Percentiles rank a stretch among this genome's conserved stretches.
phyloP scores from a whole-genome alignment of 1,284 basidiomycete species.

The Anthracocystis panici-leucophaei region DNA sequence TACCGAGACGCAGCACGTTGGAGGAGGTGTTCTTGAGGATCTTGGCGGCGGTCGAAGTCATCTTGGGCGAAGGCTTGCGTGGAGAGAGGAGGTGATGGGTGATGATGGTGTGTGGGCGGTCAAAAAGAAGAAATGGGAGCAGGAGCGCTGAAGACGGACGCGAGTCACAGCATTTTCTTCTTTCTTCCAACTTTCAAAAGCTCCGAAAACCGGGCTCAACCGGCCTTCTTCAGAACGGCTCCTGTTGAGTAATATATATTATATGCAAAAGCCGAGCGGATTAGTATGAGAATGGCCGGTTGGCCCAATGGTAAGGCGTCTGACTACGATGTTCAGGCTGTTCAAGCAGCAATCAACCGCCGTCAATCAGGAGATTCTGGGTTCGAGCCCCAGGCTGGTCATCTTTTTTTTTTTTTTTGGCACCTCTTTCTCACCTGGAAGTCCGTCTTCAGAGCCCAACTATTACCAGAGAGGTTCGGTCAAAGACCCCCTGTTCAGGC shows the following conservation, averaged over 20 bases:
- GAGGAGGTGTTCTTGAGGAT: slow-evolving; percentile 47
- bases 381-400: slow-evolving; percentile 61
- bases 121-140: neutral
- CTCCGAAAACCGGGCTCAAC: neutral
- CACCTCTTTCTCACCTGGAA: neutral
- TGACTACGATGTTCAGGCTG: slow-evolving; percentile 37
- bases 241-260: slow-evolving; percentile 12
- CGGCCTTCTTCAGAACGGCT: slow-evolving; percentile 15
- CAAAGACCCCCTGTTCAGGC: neutral
- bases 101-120: neutral
- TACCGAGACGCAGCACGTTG: slow-evolving; percentile 75
- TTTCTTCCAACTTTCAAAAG: slow-evolving; percentile 5
- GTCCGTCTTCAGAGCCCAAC: neutral
- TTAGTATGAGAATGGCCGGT: slow-evolving; percentile 31
- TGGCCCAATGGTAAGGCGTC: slow-evolving; percentile 61
- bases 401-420: slow-evolving; percentile 10
- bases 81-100: neutral
- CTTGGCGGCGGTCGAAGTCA: slow-evolving; percentile 45
- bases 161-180: slow-evolving; percentile 42
- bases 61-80: slow-evolving; percentile 5
- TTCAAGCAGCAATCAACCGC: neutral
- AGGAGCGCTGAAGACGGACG: neutral
- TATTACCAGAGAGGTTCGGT: too few relatives aligned
- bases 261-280: neutral
- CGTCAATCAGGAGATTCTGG: slow-evolving; percentile 57